These are phyloP conservation scores for Aspergillaceae sp. DNA, from an alignment of 2,329 filamentous ascomycete genomes.

Conservation along the genomic window DNA sequence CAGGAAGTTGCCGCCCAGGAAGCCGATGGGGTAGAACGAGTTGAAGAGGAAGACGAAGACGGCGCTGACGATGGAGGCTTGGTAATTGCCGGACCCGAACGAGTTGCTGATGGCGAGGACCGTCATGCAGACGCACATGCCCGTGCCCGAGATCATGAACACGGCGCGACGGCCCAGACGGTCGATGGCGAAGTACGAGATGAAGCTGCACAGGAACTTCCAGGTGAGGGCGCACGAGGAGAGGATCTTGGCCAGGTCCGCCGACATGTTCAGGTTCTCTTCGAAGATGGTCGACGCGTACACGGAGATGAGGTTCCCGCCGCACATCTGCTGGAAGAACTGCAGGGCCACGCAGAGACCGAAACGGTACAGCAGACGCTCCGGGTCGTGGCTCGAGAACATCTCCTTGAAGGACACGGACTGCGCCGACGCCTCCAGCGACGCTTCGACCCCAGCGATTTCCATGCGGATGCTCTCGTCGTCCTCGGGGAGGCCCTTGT, in stretches of 20 bases:
- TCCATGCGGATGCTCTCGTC: constrained; percentile 9
- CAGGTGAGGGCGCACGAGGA: constrained; percentile 46
- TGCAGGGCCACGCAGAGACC: constrained; percentile 11
- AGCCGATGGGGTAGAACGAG: constrained; percentile 55
- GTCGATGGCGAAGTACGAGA: constrained; percentile 45
- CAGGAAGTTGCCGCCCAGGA: constrained; percentile 51
- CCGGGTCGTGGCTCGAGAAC: constrained; percentile 10
- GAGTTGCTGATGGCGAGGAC: constrained; percentile 39
- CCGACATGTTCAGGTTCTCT: constrained; percentile 8
- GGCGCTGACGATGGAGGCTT: constrained; percentile 10
- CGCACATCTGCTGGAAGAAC: constrained; percentile 15
- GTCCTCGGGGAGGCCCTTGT: constrained; percentile 7
- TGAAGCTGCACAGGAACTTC: constrained; percentile 47
- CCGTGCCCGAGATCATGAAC: constrained; percentile 45
- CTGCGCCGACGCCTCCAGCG: constrained; percentile 9
- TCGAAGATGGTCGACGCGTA: constrained; percentile 12
- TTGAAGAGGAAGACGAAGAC: constrained; percentile 53
- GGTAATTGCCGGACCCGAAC: constrained; percentile 15
- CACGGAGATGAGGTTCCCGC: constrained; percentile 11
- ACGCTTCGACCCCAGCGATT: constrained; percentile 12
- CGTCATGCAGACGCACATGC: constrained; percentile 50
- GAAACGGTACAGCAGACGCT: constrained; percentile 14
- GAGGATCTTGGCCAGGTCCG: constrained; percentile 24
- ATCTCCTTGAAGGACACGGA: constrained; percentile 11
- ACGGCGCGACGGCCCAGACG: constrained; percentile 43